Conservation (phyloP, 805 yeast species). For the Candida dendrica region DNA sequence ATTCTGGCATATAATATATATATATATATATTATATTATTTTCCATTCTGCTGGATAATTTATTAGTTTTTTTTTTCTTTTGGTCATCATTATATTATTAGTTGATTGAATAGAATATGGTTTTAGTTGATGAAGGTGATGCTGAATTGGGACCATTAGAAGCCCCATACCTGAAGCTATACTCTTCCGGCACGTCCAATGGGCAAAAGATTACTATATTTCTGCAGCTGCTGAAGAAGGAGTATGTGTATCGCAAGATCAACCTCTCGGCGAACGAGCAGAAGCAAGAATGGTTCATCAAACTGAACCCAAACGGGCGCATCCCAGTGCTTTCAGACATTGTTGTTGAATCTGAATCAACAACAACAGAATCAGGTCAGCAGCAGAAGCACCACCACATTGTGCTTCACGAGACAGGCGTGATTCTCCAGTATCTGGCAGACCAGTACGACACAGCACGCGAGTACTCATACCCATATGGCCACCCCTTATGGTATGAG, state of each 20-base stretch:
- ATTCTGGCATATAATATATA: too few species aligned
- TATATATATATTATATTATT: too few species aligned
- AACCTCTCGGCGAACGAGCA: constrained; percentile 37
- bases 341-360: too few species aligned
- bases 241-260: constrained; percentile 26
- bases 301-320: constrained; percentile 52
- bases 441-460: constrained; percentile 50
- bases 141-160: constrained; percentile 10
- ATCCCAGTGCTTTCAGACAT: constrained; percentile 43
- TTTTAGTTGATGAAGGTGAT: constrained; percentile 10
- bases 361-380: too few species aligned
- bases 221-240: constrained; percentile 23
- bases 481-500: constrained; percentile 37
- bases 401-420: constrained; percentile 48
- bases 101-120: too few species aligned
- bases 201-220: constrained; percentile 30
- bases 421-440: constrained; percentile 47
- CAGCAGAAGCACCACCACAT: too few species aligned
- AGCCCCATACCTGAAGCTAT: constrained; percentile 35
- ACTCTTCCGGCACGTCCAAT: constrained; percentile 31
- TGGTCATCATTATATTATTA: too few species aligned
- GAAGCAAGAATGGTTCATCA: constrained; percentile 46
- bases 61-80: too few species aligned
- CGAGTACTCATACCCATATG: constrained; percentile 27
- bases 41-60: too few species aligned